phyloP scores from a whole-genome alignment of 176 grass and related monocot genomes.

The Eragrostis nindensis region DNA sequence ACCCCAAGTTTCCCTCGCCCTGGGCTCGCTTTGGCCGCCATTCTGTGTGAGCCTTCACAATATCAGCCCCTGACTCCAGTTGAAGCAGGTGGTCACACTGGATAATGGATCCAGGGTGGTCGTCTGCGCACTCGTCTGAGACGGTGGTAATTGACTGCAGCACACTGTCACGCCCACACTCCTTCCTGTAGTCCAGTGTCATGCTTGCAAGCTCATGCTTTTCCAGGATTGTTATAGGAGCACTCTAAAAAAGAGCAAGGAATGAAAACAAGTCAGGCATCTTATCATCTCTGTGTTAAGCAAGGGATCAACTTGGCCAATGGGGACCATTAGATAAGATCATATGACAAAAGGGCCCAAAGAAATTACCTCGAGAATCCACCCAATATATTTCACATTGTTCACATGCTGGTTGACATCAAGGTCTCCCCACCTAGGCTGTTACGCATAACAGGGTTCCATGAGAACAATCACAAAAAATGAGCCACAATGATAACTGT shows the following conservation, averaged over 20 bases:
- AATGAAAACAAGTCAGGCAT: conserved; percentile 18
- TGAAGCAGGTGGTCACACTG: conserved; percentile 88
- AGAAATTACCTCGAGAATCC: conserved; percentile 93
- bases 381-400: conserved; percentile 99
- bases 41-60: conserved; percentile 78
- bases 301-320: not conserved
- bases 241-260: conserved; percentile 52
- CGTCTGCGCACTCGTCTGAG: conserved; percentile 32
- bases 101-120: conserved; percentile 39
- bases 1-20: conserved; percentile 47
- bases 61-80: conserved; percentile 78
- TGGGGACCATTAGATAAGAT: conserved; percentile 5
- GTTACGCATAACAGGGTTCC: conserved; percentile 32
- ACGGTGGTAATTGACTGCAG: conserved; percentile 83
- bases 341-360: not conserved
- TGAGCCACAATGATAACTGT: not conserved
- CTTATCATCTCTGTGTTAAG: not conserved
- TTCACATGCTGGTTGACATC: conserved; percentile 99
- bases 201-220: conserved; percentile 93
- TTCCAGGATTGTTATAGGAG: conserved; percentile 91
- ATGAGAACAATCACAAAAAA: conserved; percentile 9
- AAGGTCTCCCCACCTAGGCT: conserved; percentile 96
- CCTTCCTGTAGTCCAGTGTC: conserved; percentile 97
- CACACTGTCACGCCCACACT: conserved; percentile 82
- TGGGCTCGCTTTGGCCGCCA: conserved; percentile 78